Conservation (phyloP, 306 rosid species). For the Malus sylvestris region DNA sequence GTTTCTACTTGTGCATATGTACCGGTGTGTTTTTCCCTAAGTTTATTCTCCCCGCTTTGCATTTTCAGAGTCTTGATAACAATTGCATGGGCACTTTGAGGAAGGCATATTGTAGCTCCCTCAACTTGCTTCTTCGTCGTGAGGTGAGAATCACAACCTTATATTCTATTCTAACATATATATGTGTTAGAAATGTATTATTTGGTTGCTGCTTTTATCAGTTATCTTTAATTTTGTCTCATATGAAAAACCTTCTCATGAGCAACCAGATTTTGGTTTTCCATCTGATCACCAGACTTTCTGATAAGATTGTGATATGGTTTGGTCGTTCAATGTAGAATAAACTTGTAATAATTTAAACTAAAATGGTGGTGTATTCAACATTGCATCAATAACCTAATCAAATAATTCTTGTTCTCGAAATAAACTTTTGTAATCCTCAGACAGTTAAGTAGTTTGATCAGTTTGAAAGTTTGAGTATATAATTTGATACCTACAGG, state of each 20-base stretch:
- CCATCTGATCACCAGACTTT: not conserved
- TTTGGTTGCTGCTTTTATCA: not conserved
- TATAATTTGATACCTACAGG: constrained; percentile 43
- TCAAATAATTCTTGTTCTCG: not conserved
- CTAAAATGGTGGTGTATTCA: not conserved
- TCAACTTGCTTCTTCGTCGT: constrained; percentile 87
- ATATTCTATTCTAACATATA: not conserved
- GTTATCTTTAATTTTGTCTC: not conserved
- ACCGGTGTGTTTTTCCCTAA: not conserved
- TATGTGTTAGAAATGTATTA: not conserved
- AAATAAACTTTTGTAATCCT: not conserved
- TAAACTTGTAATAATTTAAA: not conserved
- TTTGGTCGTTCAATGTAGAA: not conserved
- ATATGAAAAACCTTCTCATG: not conserved
- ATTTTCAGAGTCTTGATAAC: constrained; percentile 77
- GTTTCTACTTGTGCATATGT: not conserved
- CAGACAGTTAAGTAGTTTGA: constrained; percentile 10
- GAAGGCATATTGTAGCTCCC: constrained; percentile 83
- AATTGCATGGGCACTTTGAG: constrained; percentile 62
- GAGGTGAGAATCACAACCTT: constrained; percentile 35
- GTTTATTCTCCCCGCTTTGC: constrained; percentile 5
- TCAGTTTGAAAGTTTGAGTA: constrained; percentile 8
- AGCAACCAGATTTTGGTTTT: not conserved
- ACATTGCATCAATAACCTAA: not conserved
- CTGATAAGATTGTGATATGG: not conserved